These are phyloP conservation scores for Golubevia pallescens DNA, from an alignment of 1,284 basidiomycete genomes.

Conservation along the genomic window DNA sequence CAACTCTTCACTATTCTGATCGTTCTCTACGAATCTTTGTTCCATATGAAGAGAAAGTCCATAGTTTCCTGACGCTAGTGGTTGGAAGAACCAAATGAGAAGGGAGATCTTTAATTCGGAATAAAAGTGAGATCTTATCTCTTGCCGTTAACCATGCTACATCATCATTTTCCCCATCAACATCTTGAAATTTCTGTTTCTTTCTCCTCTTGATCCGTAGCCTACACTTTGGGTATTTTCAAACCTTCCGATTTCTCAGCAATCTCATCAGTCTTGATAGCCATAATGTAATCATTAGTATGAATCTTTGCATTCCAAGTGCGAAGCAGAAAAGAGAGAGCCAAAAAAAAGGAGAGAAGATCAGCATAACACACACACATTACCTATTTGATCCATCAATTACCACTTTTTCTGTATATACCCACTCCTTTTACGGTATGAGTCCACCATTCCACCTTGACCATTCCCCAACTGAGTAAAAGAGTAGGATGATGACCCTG, in stretches of 20 bases:
- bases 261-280: constrained; percentile 53
- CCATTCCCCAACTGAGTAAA: constrained; percentile 56
- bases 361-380: constrained; percentile 5
- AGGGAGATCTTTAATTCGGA: too few relatives aligned
- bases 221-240: constrained; percentile 14
- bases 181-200: too few relatives aligned
- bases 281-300: constrained; percentile 61
- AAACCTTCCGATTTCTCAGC: constrained; percentile 35
- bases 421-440: constrained; percentile 54
- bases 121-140: too few relatives aligned
- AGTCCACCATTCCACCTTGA: constrained; percentile 60
- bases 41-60: too few relatives aligned
- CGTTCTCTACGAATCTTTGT: too few relatives aligned
- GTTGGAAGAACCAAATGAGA: too few relatives aligned
- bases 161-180: too few relatives aligned
- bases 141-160: too few relatives aligned
- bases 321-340: not conserved
- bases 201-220: too few relatives aligned
- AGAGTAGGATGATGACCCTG: constrained; percentile 56
- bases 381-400: not conserved
- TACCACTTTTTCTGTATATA: constrained; percentile 6
- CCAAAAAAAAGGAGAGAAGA: not conserved
- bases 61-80: too few relatives aligned
- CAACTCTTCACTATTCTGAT: too few relatives aligned
- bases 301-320: too few relatives aligned